Percentiles rank a stretch among this genome's conserved stretches.
Conservation (phyloP, 805 yeast genomes). For the Isabelozyma pseudorhagii region DNA sequence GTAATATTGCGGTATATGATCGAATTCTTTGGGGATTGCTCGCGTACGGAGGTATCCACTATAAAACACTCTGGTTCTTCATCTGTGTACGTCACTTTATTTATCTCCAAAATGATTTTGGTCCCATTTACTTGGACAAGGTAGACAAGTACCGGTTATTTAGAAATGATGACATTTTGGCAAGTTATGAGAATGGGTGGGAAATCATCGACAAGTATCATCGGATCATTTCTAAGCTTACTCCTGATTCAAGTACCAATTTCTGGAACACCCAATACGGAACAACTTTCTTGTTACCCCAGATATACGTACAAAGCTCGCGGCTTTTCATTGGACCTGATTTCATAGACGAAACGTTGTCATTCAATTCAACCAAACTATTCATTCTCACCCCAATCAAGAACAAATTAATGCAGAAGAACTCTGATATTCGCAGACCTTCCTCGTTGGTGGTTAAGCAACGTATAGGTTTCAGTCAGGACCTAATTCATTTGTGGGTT, state of each 20-base stretch:
- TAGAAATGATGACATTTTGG: conserved; percentile 7
- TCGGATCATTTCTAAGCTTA: conserved; percentile 4
- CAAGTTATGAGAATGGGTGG: conserved; percentile 13
- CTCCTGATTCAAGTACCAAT: conserved; percentile 5
- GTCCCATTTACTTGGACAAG: conserved; percentile 19
- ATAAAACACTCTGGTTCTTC: conserved; percentile 43
- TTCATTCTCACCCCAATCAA: neutral
- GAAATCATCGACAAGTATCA: conserved; percentile 10
- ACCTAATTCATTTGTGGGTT: neutral
- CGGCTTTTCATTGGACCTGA: neutral
- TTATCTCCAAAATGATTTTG: conserved; percentile 14
- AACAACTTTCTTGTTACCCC: conserved; percentile 16
- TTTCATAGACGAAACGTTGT: neutral
- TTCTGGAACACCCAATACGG: conserved; percentile 13
- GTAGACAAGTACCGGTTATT: conserved; percentile 26
- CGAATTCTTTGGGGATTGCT: conserved; percentile 41
- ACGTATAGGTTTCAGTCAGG: neutral
- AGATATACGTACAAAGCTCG: conserved; percentile 11
- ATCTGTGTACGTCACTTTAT: conserved; percentile 29
- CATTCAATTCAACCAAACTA: neutral
- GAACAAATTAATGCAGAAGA: neutral
- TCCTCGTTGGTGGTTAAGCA: neutral
- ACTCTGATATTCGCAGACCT: neutral
- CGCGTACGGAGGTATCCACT: conserved; percentile 43
- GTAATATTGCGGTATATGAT: conserved; percentile 26